phyloP scores from a whole-genome alignment of 2,329 filamentous ascomycete species.

The Echinosphaeria canescens region DNA sequence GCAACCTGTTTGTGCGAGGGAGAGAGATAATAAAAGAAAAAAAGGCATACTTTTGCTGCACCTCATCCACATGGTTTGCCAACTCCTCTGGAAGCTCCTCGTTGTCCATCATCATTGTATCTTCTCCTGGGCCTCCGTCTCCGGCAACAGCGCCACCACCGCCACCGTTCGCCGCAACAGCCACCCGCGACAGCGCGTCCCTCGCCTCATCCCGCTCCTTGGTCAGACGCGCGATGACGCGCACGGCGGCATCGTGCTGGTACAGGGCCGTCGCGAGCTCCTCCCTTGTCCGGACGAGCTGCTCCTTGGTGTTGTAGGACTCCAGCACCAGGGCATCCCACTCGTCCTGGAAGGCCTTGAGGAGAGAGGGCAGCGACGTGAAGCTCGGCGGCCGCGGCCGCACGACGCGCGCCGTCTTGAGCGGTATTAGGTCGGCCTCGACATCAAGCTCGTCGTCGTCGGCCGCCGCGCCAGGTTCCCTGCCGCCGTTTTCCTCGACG shows the following conservation, averaged over 20 bases:
- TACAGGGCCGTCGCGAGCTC: constrained; percentile 89
- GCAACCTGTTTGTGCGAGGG: too few relatives aligned
- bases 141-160: constrained; percentile 47
- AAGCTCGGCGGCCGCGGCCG: constrained; percentile 80
- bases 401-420: constrained; percentile 68
- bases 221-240: constrained; percentile 82
- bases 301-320: constrained; percentile 76
- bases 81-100: constrained; percentile 55
- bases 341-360: constrained; percentile 92
- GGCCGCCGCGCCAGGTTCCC: constrained; percentile 31
- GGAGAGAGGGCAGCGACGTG: constrained; percentile 86
- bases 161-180: constrained; percentile 34
- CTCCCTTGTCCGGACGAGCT: constrained; percentile 73
- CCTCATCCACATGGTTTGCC: constrained; percentile 52
- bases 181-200: constrained; percentile 70
- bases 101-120: constrained; percentile 84
- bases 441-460: constrained; percentile 71
- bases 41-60: constrained; percentile 50
- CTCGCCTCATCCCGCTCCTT: constrained; percentile 83
- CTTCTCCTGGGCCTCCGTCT: constrained; percentile 32
- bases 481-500: constrained; percentile 72
- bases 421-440: constrained; percentile 65
- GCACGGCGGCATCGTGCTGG: constrained; percentile 90
- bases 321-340: constrained; percentile 91
- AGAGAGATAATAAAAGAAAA: neutral